Conservation (phyloP, 257 asterid genomes). For the Przewalskia tangutica region DNA sequence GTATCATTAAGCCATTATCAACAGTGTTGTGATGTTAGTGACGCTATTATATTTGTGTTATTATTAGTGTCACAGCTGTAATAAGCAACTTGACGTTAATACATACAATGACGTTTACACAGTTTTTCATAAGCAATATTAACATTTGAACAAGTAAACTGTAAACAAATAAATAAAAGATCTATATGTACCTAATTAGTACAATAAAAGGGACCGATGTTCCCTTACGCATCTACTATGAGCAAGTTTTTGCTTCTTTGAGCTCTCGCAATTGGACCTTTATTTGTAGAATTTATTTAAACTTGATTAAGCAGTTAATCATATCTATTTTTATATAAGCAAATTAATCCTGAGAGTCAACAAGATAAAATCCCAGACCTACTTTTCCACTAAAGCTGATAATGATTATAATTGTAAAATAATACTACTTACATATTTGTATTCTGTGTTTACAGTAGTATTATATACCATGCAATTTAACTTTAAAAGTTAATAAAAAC, state of each 20-base stretch:
- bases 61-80: slow-evolving; percentile 5
- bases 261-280: neutral
- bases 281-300: neutral
- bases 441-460: neutral
- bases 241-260: neutral
- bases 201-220: too few species aligned
- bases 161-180: too few species aligned
- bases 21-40: slow-evolving; percentile 14
- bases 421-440: neutral
- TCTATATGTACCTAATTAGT: too few species aligned
- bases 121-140: too few species aligned
- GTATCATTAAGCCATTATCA: slow-evolving; percentile 29
- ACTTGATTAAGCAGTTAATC: neutral
- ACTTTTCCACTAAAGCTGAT: neutral
- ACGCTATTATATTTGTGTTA: slow-evolving; percentile 5
- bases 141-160: too few species aligned
- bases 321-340: slow-evolving; percentile 1
- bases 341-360: slow-evolving; percentile 23
- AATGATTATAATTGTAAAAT: slow-evolving; percentile 5
- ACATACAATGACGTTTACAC: too few species aligned
- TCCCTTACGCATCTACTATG: neutral
- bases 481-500: neutral
- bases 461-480: neutral
- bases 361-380: slow-evolving; percentile 14
- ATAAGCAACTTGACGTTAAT: neutral